Evolutionary conservation across 441 rosid genomes (phyloP).

Genomic region (Jatropha multifida): DNA sequence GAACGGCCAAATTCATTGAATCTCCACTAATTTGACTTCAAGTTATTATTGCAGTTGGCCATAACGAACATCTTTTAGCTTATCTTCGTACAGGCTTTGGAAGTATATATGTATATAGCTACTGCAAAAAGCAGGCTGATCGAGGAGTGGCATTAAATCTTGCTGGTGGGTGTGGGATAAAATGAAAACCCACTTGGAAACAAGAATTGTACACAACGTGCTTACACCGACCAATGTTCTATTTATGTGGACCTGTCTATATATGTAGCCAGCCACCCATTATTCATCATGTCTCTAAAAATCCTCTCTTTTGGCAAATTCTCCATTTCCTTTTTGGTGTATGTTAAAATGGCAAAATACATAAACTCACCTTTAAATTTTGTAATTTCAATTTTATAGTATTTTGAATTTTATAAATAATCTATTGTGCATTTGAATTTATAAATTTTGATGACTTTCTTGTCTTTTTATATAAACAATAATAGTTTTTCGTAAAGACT

Average conservation of each 20-base stretch:
- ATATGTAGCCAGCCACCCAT: conserved; percentile 1
- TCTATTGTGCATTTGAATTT: too few relatives aligned
- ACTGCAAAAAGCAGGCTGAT: conserved; percentile 7
- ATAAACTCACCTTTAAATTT: too few relatives aligned
- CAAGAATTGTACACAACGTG: neutral
- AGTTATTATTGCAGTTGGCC: conserved; percentile 17
- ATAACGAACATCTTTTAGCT: conserved; percentile 20
- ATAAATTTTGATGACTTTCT: too few relatives aligned
- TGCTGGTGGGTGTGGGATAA: conserved; percentile 23
- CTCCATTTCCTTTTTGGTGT: neutral
- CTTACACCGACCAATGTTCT: conserved; percentile 6
- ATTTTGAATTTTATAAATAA: too few relatives aligned
- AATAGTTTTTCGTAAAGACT: too few relatives aligned
- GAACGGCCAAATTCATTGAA: conserved; percentile 23
- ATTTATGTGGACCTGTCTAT: neutral
- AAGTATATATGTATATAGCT: neutral
- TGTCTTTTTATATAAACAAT: too few relatives aligned
- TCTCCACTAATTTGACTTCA: conserved; percentile 7
- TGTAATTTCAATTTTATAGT: too few relatives aligned
- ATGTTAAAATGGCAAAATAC: neutral
- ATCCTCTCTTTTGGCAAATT: neutral
- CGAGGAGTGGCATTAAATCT: conserved; percentile 19
- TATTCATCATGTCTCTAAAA: conserved; percentile 12
- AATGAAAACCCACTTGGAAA: conserved; percentile 22
- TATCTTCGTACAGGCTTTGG: conserved; percentile 16